These are phyloP conservation scores for Penstemon davidsonii DNA, from an alignment of 257 asterid species.

Conservation along the genomic window DNA sequence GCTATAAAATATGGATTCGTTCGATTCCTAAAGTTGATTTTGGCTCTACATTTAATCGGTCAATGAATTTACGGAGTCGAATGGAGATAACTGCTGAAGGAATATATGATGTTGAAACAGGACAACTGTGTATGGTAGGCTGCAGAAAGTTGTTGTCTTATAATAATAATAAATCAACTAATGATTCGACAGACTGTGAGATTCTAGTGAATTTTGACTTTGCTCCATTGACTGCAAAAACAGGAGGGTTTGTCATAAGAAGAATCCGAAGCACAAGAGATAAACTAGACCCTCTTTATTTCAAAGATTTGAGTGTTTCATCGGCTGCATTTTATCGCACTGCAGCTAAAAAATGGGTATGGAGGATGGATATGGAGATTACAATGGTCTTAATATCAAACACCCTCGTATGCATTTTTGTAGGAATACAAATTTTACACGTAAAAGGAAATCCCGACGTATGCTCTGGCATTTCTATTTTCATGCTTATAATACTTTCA, in stretches of 20 bases:
- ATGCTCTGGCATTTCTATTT: constrained; percentile 44
- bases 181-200: constrained; percentile 49
- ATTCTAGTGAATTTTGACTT: constrained; percentile 43
- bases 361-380: constrained; percentile 81
- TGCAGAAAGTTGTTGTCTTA: background rate
- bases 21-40: background rate
- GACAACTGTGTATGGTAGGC: constrained; percentile 6
- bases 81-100: constrained; percentile 7
- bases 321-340: constrained; percentile 27
- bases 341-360: constrained; percentile 37
- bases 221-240: constrained; percentile 31
- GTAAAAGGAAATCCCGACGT: constrained; percentile 49
- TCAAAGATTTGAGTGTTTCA: constrained; percentile 36
- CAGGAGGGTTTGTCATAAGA: constrained; percentile 35
- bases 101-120: constrained; percentile 3
- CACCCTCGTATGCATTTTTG: constrained; percentile 50
- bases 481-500: constrained; percentile 56
- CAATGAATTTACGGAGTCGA: constrained; percentile 1
- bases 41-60: constrained; percentile 15
- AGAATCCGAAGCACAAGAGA: constrained; percentile 49
- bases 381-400: constrained; percentile 54
- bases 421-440: constrained; percentile 51
- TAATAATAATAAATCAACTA: too few species aligned
- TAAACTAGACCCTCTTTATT: constrained; percentile 43
- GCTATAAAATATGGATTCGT: constrained; percentile 45